These are phyloP conservation scores for Pyrenochaeta sp. DNA, from an alignment of 2,329 filamentous ascomycete genomes.

Conservation along the genomic window DNA sequence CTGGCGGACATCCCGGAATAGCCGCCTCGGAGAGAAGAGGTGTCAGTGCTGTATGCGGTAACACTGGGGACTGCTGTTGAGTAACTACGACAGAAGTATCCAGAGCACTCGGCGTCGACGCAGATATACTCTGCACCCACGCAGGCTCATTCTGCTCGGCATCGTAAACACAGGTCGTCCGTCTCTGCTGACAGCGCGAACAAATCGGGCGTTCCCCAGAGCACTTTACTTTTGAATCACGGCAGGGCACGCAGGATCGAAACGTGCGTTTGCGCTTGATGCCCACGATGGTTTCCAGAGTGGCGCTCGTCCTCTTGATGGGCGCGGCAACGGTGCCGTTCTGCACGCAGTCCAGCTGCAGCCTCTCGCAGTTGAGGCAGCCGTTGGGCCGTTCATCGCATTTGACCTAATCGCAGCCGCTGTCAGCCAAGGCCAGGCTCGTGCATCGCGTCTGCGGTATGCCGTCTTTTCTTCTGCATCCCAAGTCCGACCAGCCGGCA, in stretches of 20 bases:
- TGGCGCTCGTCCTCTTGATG: conserved; percentile 20
- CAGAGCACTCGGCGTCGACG: conserved; percentile 16
- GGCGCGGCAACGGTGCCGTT: conserved; percentile 22
- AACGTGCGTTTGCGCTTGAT: conserved; percentile 44
- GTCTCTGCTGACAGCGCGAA: conserved; percentile 35
- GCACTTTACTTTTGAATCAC: conserved; percentile 43
- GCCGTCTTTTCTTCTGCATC: too few species aligned
- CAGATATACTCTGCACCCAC: conserved; percentile 39
- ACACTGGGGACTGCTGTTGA: conserved; percentile 18
- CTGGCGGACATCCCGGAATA: conserved; percentile 28
- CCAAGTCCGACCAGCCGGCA: too few species aligned
- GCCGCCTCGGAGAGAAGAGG: conserved; percentile 16
- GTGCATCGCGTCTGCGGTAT: too few species aligned
- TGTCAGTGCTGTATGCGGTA: conserved; percentile 17
- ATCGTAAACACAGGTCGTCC: conserved; percentile 36
- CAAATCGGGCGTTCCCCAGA: conserved; percentile 41
- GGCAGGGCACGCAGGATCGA: conserved; percentile 38
- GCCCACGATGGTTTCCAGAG: conserved; percentile 29
- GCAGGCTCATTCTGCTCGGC: conserved; percentile 38
- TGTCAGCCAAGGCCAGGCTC: too few species aligned
- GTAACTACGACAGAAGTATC: conserved; percentile 16
- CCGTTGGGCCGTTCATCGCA: conserved; percentile 41
- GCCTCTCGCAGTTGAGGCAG: conserved; percentile 40
- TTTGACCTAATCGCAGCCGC: conserved; percentile 34
- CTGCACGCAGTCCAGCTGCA: conserved; percentile 39